Percentiles rank a stretch among this genome's conserved stretches.
These are phyloP conservation scores for Spongospora subterranea DNA, from an alignment of 208 protist species.

Conservation along the genomic window DNA sequence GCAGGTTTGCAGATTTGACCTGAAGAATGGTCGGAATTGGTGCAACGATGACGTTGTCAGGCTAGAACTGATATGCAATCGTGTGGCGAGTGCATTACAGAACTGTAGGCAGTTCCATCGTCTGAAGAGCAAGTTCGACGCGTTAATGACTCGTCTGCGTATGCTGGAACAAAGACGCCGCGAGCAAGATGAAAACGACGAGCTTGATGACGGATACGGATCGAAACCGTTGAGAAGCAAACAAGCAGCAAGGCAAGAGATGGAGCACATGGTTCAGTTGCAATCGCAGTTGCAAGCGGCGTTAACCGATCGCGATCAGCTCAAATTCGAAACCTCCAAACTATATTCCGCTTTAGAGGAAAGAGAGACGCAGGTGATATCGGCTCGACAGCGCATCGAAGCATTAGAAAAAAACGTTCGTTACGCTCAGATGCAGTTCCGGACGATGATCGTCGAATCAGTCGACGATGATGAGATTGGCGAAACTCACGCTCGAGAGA, in stretches of 20 bases:
- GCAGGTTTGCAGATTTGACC: neutral
- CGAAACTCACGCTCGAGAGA: neutral
- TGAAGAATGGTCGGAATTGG: neutral
- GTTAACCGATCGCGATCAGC: neutral
- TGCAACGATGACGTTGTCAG: neutral
- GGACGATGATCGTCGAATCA: slow-evolving; percentile 43
- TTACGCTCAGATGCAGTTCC: slow-evolving; percentile 24
- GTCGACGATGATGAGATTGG: neutral
- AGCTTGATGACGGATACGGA: neutral
- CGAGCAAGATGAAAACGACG: neutral
- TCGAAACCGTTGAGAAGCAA: neutral
- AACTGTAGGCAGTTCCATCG: slow-evolving; percentile 50
- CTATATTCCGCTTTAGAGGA: slow-evolving; percentile 7
- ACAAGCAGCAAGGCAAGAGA: neutral
- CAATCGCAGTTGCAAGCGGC: neutral
- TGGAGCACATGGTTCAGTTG: neutral
- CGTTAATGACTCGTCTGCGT: neutral
- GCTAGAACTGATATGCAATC: neutral
- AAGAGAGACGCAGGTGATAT: neutral
- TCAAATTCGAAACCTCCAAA: slow-evolving; percentile 2
- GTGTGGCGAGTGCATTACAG: neutral
- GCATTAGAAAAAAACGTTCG: neutral
- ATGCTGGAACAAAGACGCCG: neutral
- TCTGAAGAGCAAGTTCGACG: neutral
- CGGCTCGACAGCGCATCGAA: neutral